phyloP scores from a whole-genome alignment of 1,284 basidiomycete genomes.

The Sanghuangporus weigelae region DNA sequence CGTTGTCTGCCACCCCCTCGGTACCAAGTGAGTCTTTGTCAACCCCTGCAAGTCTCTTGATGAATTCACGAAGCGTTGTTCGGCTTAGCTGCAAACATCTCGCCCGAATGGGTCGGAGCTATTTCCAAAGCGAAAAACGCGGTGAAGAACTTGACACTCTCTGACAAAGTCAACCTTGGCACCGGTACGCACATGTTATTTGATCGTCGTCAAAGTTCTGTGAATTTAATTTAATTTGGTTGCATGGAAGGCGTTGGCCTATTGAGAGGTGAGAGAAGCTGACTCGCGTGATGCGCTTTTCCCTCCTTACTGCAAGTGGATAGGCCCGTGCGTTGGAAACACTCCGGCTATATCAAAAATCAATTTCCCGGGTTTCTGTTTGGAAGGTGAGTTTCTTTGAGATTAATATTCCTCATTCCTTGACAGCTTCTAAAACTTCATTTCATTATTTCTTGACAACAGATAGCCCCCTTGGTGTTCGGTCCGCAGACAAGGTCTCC shows the following conservation, averaged over 20 bases:
- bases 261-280: slow-evolving; percentile 1
- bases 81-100: slow-evolving; percentile 33
- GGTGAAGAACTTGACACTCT: slow-evolving; percentile 43
- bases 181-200: slow-evolving; percentile 35
- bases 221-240: background rate
- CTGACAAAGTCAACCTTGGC: slow-evolving; percentile 51
- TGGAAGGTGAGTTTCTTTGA: slow-evolving; percentile 42
- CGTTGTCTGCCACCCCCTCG: background rate
- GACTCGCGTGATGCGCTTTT: background rate
- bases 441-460: background rate
- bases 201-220: background rate
- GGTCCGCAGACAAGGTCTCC: slow-evolving; percentile 55
- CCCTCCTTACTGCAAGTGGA: background rate
- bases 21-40: background rate
- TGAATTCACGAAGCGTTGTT: background rate
- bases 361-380: slow-evolving; percentile 64
- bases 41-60: background rate
- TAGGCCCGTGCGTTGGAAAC: slow-evolving; percentile 64
- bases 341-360: slow-evolving; percentile 55
- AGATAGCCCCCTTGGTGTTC: slow-evolving; percentile 59
- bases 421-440: background rate
- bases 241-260: slow-evolving; percentile 10
- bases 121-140: slow-evolving; percentile 48
- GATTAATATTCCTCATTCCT: too few species aligned
- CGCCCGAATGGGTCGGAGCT: slow-evolving; percentile 49